phyloP scores from a whole-genome alignment of 495 filamentous ascomycete species.

The Daldinia caldariorum region DNA sequence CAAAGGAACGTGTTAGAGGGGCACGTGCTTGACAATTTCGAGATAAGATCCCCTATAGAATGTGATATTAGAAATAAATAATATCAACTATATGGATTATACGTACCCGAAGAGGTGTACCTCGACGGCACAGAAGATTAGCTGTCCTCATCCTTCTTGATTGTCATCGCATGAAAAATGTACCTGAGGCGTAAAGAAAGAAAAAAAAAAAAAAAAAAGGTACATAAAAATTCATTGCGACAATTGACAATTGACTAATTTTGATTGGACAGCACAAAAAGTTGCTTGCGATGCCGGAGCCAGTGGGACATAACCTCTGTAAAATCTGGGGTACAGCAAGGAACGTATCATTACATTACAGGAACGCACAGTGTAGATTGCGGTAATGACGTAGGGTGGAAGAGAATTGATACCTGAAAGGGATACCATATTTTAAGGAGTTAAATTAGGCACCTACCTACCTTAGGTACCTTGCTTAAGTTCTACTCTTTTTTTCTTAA shows the following conservation, averaged over 20 bases:
- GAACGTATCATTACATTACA: neutral
- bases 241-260: slow-evolving; percentile 35
- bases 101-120: slow-evolving; percentile 45
- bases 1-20: slow-evolving; percentile 44
- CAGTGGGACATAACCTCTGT: slow-evolving; percentile 16
- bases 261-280: slow-evolving; percentile 33
- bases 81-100: too few relatives aligned
- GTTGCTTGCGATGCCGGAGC: slow-evolving; percentile 38
- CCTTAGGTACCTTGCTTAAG: too few relatives aligned
- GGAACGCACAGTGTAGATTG: neutral
- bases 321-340: slow-evolving; percentile 36
- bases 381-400: neutral
- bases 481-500: too few relatives aligned
- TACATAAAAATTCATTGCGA: slow-evolving; percentile 16
- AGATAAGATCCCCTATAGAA: slow-evolving; percentile 37
- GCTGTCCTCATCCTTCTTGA: slow-evolving; percentile 45
- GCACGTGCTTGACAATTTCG: slow-evolving; percentile 37
- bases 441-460: too few relatives aligned
- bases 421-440: too few relatives aligned
- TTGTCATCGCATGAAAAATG: slow-evolving; percentile 39
- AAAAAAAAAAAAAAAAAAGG: slow-evolving; percentile 29
- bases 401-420: too few relatives aligned
- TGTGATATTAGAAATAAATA: neutral
- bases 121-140: slow-evolving; percentile 43
- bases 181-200: slow-evolving; percentile 8